A percentile compares a stretch with the other conserved stretches of the same genome.
Evolutionary conservation across 305 asterid species (phyloP).

Genomic region (Fraxinus floribunda): DNA sequence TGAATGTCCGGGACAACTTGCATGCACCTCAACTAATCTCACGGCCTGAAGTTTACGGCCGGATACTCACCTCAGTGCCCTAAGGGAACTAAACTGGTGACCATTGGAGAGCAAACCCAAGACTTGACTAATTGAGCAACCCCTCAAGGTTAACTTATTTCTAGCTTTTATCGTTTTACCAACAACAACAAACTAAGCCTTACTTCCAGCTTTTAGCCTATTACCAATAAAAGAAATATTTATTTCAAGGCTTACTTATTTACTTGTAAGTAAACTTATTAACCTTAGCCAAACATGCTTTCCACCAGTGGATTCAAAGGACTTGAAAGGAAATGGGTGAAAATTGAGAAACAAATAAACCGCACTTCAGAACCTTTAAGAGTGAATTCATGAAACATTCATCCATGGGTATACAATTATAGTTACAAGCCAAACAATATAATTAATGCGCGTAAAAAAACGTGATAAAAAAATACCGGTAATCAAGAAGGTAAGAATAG

Average conservation of each 20-base stretch:
- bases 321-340: not conserved
- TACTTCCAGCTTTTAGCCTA: not conserved
- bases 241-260: not conserved
- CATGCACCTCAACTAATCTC: no score
- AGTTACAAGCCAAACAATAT: not conserved
- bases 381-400: not conserved
- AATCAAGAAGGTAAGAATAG: constrained; percentile 10
- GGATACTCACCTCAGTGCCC: no score
- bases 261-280: not conserved
- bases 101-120: no score
- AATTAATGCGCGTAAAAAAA: not conserved
- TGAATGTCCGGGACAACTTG: no score
- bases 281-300: not conserved
- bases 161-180: not conserved
- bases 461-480: not conserved
- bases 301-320: not conserved
- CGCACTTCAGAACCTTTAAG: not conserved
- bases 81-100: no score
- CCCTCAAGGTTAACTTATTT: no score
- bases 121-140: no score
- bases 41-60: no score
- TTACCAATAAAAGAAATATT: not conserved
- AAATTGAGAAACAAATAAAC: not conserved
- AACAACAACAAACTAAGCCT: not conserved
- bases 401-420: not conserved